Percentiles rank a stretch among this genome's conserved stretches.
These are phyloP conservation scores for Crithidia brevicula DNA, from an alignment of 208 protist genomes.

Conservation along the genomic window DNA sequence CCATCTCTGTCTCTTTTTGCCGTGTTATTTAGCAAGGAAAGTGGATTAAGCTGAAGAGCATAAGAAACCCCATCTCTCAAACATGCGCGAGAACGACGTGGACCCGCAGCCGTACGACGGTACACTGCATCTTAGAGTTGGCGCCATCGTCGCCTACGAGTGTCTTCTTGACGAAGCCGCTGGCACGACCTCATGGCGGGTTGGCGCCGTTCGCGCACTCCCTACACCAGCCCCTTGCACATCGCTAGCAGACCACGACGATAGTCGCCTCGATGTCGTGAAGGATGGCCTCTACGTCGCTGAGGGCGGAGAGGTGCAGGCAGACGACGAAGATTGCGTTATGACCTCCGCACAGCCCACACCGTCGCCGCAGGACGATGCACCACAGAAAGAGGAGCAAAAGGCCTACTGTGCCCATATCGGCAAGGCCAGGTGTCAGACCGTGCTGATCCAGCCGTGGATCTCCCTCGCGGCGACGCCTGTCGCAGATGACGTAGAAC, in stretches of 20 bases:
- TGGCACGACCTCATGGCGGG: constrained; percentile 23
- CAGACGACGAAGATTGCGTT: background rate
- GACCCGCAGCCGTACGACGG: background rate
- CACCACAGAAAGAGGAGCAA: background rate
- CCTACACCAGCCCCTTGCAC: background rate
- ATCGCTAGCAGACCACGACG: background rate
- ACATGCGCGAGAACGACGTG: background rate
- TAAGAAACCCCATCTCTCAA: background rate
- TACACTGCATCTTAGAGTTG: constrained; percentile 14
- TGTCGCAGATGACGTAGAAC: too few relatives aligned
- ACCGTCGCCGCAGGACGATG: background rate
- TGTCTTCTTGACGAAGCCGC: constrained; percentile 32
- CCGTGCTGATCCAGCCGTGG: constrained; percentile 27
- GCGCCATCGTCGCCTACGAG: constrained; percentile 54
- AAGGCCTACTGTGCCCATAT: background rate
- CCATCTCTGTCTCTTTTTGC: constrained; percentile 7
- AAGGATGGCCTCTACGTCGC: background rate
- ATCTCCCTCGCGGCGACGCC: constrained; percentile 5
- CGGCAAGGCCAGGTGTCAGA: constrained; percentile 3
- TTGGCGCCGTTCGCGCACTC: constrained; percentile 23
- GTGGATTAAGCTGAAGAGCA: too few relatives aligned
- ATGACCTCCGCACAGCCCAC: background rate
- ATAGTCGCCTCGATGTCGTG: background rate
- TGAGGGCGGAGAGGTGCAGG: background rate
- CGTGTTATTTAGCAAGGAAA: too few relatives aligned